These are phyloP conservation scores for Cystofilobasidium capitatum DNA, from an alignment of 768 basidiomycete species.

Conservation along the genomic window DNA sequence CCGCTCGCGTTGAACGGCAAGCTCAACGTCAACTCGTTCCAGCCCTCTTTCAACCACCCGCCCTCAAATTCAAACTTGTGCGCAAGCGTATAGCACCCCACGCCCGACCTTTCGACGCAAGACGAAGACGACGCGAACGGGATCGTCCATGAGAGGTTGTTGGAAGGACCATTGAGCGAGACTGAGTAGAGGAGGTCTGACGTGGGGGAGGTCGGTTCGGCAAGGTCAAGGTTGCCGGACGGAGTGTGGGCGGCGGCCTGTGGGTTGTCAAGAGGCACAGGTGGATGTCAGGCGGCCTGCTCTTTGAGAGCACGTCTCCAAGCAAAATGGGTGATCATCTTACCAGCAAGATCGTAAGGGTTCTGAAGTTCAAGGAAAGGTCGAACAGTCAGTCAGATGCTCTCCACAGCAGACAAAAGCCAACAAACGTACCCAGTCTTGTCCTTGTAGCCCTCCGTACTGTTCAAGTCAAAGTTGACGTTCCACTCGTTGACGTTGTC, in stretches of 20 bases:
- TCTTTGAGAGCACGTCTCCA: too few species aligned
- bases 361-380: not conserved
- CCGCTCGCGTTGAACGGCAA: conserved; percentile 10
- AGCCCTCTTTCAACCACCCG: not conserved
- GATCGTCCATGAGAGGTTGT: conserved; percentile 24
- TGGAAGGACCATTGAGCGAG: conserved; percentile 27
- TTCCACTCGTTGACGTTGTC: conserved; percentile 29
- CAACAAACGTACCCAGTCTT: conserved; percentile 9
- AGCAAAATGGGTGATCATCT: too few species aligned
- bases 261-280: too few species aligned
- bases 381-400: not conserved
- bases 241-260: conserved; percentile 27
- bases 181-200: conserved; percentile 26
- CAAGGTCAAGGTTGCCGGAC: conserved; percentile 28
- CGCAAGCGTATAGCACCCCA: conserved; percentile 26
- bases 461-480: conserved; percentile 22
- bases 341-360: conserved; percentile 30
- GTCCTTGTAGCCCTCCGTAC: conserved; percentile 8
- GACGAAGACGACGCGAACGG: conserved; percentile 30
- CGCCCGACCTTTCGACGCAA: conserved; percentile 24
- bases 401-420: not conserved
- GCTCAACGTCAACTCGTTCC: conserved; percentile 3
- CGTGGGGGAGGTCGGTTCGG: conserved; percentile 13
- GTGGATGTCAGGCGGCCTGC: too few species aligned
- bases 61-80: conserved; percentile 14